Evolutionary conservation across 345 rosid genomes (phyloP), one percentile per base, ranked within the genome.

Genomic region (Garcia nutans): DNA sequence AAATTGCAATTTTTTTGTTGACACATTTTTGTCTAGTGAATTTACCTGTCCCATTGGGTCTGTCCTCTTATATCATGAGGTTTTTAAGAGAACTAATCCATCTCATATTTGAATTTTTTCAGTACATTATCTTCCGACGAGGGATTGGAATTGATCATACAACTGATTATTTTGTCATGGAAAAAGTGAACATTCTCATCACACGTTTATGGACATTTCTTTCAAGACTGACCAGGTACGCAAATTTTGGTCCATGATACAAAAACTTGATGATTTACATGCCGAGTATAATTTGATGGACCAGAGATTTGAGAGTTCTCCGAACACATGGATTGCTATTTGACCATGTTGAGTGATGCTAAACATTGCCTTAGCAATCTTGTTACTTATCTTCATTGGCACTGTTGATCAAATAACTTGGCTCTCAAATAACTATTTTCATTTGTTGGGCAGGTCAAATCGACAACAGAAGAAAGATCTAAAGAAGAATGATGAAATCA

Each of bases 121-220:
- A 95, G 99, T 95, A 89, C 69, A 85, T 95, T 72, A 91, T 95
- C 82, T 95, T 95, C 86, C 88, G 98, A 72, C 93, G 97, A 49
- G 98, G 98, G 62, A 88, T 94, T 68, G 98, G 97, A 74, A 64
- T 92, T 73, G 98, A 94, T 86, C 82, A 68, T 76, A 94, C 93
- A 74, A 86, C 91, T 4, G 93, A 87, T 82, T 92, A 80, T 81
- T 94, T 94, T 85, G 78, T 91, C 87, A 82, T 91, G 97, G 97
- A 93, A 86, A 95, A 95, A 80, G 84, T 95, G 77, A 97, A 95
- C 85, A 86, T 91, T 81, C 82, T 95, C 65, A 90, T 95, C 75
- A 74, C 88, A 76, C 93, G 96, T 55, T 65, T 90, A 74, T 95
- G 99, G 99, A 81, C 88, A 73, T 89, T 1, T 85, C 78, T 93